Evolutionary conservation across 148 eudicot species (phyloP).

Genomic region (Camellia japonica): DNA sequence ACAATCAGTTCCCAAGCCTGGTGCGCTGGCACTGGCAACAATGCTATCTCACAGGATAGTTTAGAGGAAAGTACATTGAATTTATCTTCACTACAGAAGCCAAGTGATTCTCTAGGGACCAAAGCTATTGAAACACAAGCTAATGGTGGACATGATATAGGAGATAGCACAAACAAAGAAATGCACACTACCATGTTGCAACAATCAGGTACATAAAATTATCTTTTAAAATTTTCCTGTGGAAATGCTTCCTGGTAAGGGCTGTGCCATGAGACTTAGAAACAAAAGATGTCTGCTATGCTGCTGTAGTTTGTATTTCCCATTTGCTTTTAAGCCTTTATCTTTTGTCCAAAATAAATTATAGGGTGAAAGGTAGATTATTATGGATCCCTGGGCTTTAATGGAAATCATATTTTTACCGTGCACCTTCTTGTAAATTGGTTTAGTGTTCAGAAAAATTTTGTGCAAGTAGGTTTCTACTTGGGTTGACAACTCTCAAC

Average conservation of each 20-base stretch:
- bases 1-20: background rate
- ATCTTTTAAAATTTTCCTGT: background rate
- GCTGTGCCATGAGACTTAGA: too few relatives aligned
- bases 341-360: too few relatives aligned
- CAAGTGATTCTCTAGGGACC: background rate
- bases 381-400: too few relatives aligned
- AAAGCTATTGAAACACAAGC: background rate
- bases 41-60: background rate
- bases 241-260: background rate
- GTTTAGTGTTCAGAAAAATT: too few relatives aligned
- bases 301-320: background rate
- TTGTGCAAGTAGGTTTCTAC: too few relatives aligned
- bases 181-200: background rate
- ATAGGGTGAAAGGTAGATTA: too few relatives aligned
- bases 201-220: constrained; percentile 4
- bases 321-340: background rate
- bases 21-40: background rate
- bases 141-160: background rate
- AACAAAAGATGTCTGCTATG: background rate
- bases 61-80: constrained; percentile 3
- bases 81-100: background rate
- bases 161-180: background rate
- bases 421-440: too few relatives aligned
- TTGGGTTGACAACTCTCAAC: too few relatives aligned
- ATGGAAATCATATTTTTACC: too few relatives aligned